Evolutionary conservation across 2,329 filamentous ascomycete species (phyloP), one percentile per base, ranked within the genome.

Genomic region (Chaetomiaceae sp.): DNA sequence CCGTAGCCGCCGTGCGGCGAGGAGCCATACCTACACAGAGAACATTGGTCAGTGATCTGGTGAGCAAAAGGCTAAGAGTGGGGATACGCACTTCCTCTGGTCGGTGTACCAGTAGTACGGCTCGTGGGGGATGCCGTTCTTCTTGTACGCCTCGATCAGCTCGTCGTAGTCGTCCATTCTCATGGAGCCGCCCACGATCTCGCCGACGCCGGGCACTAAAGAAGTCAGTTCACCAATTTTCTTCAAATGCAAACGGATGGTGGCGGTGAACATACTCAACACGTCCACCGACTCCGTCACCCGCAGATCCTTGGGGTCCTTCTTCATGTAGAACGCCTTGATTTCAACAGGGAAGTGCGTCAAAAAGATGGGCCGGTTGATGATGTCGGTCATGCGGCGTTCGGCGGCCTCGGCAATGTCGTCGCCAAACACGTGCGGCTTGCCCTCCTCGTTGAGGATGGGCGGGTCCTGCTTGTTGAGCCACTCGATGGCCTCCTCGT

Each of bases 291-390:
- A 90, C 78, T 99, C 92, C 0, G 94, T 99, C 25, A 96, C 90
- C 23, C 91, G 82, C 27, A 73, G 75, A 68, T 99, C 94, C 27
- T 80, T 73, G 39, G 79, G 77, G 64, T 92, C 94, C 73, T 87
- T 91, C 74, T 91, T 87, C 94, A 99, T 99, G 81, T 99, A 99
- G 72, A 99, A 99, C 1, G 94, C 88, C 80, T 99, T 99, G 80
- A 99, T 96, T 75, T 92, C 90, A 55, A 85, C 85, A 19, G 94
- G 94, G 83, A 99, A 99, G 74, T 97, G 92, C 2, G 92, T 97
- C 38, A 97, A 80, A 77, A 97, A 89, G 71, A 99, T 96, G 58
- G 94, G 94, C 51, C 83, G 78, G 83, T 95, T 94, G 78, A 99
- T 95, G 63, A 87, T 88, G 70, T 99, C 94, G 1, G 92, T 97